Evolutionary conservation across 768 basidiomycete species (phyloP).

Genomic region (Sarcomyxa edulis): DNA sequence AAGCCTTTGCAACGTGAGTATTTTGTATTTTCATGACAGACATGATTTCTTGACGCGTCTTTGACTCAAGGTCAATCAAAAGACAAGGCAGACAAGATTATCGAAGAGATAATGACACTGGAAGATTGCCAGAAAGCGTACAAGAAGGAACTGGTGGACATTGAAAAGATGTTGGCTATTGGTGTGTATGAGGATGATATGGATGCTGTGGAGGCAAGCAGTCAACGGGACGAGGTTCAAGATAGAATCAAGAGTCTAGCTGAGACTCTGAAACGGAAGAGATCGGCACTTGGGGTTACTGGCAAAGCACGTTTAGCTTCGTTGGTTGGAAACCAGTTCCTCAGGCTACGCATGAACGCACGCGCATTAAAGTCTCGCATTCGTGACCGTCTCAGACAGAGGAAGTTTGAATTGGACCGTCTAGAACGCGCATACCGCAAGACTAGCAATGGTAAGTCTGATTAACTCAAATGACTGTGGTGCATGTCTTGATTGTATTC

Average conservation of each 20-base stretch:
- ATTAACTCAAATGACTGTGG: neutral
- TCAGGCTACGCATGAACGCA: slow-evolving; percentile 2
- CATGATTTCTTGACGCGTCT: too few relatives aligned
- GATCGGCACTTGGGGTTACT: neutral
- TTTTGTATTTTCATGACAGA: too few relatives aligned
- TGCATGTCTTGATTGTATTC: neutral
- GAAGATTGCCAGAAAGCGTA: neutral
- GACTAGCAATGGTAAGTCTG: neutral
- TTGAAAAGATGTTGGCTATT: too few relatives aligned
- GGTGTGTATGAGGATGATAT: too few relatives aligned
- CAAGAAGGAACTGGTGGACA: too few relatives aligned
- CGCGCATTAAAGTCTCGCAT: slow-evolving; percentile 2
- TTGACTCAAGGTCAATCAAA: slow-evolving; percentile 1
- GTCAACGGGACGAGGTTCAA: too few relatives aligned
- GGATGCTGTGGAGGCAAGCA: too few relatives aligned
- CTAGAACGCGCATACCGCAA: neutral
- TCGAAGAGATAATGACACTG: slow-evolving; percentile 5
- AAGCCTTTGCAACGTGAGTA: too few relatives aligned
- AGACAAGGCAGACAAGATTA: slow-evolving; percentile 2
- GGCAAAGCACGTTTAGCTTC: neutral
- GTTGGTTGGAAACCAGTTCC: neutral
- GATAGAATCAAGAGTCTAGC: too few relatives aligned
- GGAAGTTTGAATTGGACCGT: slow-evolving; percentile 3
- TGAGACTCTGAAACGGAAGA: neutral
- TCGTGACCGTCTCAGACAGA: slow-evolving; percentile 10